Conservation (phyloP, 495 filamentous ascomycete species). For the Hypoxylon fragiforme region DNA sequence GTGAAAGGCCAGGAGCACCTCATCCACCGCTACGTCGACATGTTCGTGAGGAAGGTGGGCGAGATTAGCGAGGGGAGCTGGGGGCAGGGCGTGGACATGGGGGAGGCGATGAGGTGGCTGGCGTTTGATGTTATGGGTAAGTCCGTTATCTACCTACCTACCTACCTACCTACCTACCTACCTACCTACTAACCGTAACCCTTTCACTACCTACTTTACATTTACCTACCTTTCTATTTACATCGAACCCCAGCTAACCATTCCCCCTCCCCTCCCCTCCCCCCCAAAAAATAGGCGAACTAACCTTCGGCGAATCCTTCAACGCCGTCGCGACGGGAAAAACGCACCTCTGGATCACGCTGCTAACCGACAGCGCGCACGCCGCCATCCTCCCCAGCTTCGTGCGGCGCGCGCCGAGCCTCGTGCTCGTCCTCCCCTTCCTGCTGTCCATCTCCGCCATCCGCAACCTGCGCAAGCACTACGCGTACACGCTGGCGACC, state of each 20-base stretch:
- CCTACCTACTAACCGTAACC: no score
- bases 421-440: constrained; percentile 27
- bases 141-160: no score
- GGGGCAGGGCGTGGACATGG: constrained; percentile 39
- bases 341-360: constrained; percentile 52
- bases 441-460: constrained; percentile 19
- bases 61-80: constrained; percentile 24
- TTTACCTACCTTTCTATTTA: no score
- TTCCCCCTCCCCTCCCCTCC: neutral
- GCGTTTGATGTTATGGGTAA: constrained; percentile 57
- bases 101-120: constrained; percentile 48
- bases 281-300: no score
- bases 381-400: constrained; percentile 25
- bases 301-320: constrained; percentile 53
- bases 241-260: no score
- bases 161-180: no score
- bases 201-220: no score
- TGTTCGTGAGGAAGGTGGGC: constrained; percentile 43
- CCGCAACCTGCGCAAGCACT: constrained; percentile 28
- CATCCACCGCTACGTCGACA: constrained; percentile 46
- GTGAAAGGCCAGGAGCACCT: constrained; percentile 51
- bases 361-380: constrained; percentile 30
- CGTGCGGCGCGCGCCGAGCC: constrained; percentile 12
- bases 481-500: constrained; percentile 24
- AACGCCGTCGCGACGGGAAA: constrained; percentile 46